phyloP scores from a whole-genome alignment of 2,329 filamentous ascomycete species.

The Xylaria sp. region DNA sequence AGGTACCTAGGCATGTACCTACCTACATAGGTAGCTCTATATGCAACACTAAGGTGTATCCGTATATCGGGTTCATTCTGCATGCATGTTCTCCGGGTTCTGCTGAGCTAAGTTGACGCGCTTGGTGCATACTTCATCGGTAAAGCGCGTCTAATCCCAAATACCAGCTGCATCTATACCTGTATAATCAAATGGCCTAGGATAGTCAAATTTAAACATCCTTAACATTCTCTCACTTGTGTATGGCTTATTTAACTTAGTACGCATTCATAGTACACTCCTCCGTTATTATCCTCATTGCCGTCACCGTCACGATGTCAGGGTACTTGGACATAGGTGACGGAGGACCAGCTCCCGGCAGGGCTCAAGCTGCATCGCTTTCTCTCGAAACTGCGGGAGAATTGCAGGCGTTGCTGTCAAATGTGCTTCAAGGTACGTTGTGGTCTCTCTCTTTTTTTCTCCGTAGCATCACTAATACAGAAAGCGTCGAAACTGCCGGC shows the following conservation, averaged over 20 bases:
- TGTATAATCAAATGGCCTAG: slow-evolving; percentile 4
- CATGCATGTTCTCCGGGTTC: not conserved
- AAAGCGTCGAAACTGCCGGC: slow-evolving; percentile 69
- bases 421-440: slow-evolving; percentile 43
- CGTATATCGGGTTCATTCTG: slow-evolving; percentile 7
- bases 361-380: slow-evolving; percentile 8
- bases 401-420: slow-evolving; percentile 38
- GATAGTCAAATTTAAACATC: not conserved
- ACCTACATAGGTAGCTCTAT: not conserved
- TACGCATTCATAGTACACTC: not conserved
- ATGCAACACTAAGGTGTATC: not conserved
- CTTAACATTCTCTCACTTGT: not conserved
- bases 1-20: too few species aligned
- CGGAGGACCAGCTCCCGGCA: not conserved
- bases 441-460: not conserved
- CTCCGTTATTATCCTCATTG: not conserved
- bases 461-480: slow-evolving; percentile 13
- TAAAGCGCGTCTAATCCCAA: slow-evolving; percentile 26
- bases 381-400: slow-evolving; percentile 26
- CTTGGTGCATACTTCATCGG: slow-evolving; percentile 1
- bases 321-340: not conserved
- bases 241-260: not conserved
- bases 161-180: slow-evolving; percentile 9
- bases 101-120: slow-evolving; percentile 20
- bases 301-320: slow-evolving; percentile 26